Evolutionary conservation across 805 yeast species (phyloP), one percentile per base, ranked within the genome.

Genomic region (Candida pseudoglaebosa): DNA sequence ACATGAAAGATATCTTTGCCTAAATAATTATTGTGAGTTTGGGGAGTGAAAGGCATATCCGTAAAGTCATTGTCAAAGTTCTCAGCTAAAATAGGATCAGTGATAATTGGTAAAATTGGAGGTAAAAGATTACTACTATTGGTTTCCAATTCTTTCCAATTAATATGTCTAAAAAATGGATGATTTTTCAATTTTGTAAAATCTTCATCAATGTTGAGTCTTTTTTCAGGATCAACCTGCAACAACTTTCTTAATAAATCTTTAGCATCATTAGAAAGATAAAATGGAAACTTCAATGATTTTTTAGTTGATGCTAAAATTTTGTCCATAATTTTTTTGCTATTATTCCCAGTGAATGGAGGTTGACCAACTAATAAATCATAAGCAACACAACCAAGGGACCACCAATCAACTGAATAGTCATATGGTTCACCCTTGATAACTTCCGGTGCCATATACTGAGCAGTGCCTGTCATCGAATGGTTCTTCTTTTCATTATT

Each of bases 381-480:
- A 49, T 46, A 69, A 0, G 70, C 59, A 16, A 69, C 71, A 39
- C 72, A 66, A 2, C 74, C 74, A 37, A 69, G 51, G 34, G 70
- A 67, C 74, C 74, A 69, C 74, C 74, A 69, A 46, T 69, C 74
- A 4, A 68, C 74, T 3, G 61, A 54, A 43, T 60, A 69, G 38
- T 65, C 68, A 39, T 69, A 68, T 2, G 57, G 51, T 18, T 67
- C 68, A 13, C 70, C 70, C 34, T 54, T 55, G 26, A 69, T 49
- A n/a, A 69, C 62, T 42, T 69, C 74, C 1, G 74, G 74, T 0
- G 74, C 74, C 74, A 69, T 69, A 46, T 69, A 69, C 47, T 68
- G 71, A 1, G 71, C 65, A 1, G 74, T 69, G 5, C 74, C 74
- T 13, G 67, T 68, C 48, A 68, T 65, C 8, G 70, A 65, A 40